These are phyloP conservation scores for Fusarium papillatum DNA, from an alignment of 2,329 filamentous ascomycete genomes.

Conservation along the genomic window DNA sequence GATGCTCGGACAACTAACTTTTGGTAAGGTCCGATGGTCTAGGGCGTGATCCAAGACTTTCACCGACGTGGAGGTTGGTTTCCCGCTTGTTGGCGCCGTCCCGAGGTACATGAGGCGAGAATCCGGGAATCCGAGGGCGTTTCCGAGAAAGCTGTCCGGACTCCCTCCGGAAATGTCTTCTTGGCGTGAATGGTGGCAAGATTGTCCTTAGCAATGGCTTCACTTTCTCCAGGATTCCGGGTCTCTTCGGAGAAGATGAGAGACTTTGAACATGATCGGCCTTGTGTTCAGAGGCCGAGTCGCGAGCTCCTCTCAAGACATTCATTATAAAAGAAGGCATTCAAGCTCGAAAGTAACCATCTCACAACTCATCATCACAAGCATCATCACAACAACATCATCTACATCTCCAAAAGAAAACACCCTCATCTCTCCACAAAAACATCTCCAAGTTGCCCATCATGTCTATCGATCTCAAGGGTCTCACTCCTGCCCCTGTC, in stretches of 20 bases:
- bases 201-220: background rate
- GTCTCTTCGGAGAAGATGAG: background rate
- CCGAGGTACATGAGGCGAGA: background rate
- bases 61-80: background rate
- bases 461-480: constrained; percentile 59
- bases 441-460: background rate
- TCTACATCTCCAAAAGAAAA: background rate
- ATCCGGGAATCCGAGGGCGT: constrained; percentile 19
- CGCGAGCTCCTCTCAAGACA: background rate
- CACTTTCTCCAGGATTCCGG: background rate
- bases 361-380: background rate
- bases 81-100: background rate
- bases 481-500: constrained; percentile 64
- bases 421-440: background rate
- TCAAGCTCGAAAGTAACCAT: background rate
- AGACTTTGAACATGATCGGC: background rate
- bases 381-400: background rate
- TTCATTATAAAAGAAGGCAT: background rate
- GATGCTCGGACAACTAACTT: background rate
- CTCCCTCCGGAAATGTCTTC: background rate
- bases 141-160: background rate
- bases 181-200: background rate
- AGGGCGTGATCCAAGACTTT: background rate
- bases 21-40: background rate
- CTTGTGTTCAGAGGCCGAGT: constrained; percentile 5